A percentile compares a stretch with the other conserved stretches of the same genome.
Evolutionary conservation across 176 grass and related monocot genomes (phyloP).

Genomic region (Aechmea fasciata): DNA sequence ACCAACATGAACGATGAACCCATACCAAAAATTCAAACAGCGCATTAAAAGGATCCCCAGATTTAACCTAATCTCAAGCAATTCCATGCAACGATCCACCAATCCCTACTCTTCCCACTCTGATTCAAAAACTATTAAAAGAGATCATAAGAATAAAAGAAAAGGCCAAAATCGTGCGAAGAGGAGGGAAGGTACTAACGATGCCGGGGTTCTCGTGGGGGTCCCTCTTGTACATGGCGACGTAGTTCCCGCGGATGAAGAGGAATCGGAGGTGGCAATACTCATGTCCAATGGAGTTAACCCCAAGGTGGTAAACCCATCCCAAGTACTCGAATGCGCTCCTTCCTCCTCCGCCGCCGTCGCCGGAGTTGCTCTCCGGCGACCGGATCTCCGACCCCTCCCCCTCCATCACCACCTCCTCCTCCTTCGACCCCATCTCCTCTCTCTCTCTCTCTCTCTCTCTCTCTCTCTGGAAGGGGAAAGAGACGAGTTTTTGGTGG

Average conservation of each 20-base stretch:
- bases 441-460: not conserved
- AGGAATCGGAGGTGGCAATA: slow-evolving; percentile 93
- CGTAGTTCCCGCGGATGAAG: slow-evolving; percentile 45
- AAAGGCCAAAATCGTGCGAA: not conserved
- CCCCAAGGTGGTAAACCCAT: slow-evolving; percentile 87
- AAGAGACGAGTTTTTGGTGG: not conserved
- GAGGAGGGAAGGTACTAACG: slow-evolving; percentile 23
- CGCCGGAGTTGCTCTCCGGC: slow-evolving; percentile 29
- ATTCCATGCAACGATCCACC: too few relatives aligned
- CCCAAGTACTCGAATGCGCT: slow-evolving; percentile 44
- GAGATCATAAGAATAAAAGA: not conserved
- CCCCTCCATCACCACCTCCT: slow-evolving; percentile 1
- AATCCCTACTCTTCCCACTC: not conserved
- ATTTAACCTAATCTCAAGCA: too few relatives aligned
- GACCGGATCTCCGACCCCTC: slow-evolving; percentile 31
- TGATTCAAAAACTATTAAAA: not conserved
- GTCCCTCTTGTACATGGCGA: slow-evolving; percentile 93
- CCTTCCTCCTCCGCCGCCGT: slow-evolving; percentile 12
- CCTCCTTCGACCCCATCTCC: not conserved
- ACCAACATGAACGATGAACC: too few relatives aligned
- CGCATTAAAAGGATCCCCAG: too few relatives aligned
- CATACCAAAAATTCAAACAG: too few relatives aligned
- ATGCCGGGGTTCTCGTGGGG: slow-evolving; percentile 40
- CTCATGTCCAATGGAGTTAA: slow-evolving; percentile 78
- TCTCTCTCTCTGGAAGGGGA: not conserved